A percentile compares a stretch with the other conserved stretches of the same genome.
These are phyloP conservation scores for Lumnitzera littorea DNA, from an alignment of 345 rosid species.

Conservation along the genomic window DNA sequence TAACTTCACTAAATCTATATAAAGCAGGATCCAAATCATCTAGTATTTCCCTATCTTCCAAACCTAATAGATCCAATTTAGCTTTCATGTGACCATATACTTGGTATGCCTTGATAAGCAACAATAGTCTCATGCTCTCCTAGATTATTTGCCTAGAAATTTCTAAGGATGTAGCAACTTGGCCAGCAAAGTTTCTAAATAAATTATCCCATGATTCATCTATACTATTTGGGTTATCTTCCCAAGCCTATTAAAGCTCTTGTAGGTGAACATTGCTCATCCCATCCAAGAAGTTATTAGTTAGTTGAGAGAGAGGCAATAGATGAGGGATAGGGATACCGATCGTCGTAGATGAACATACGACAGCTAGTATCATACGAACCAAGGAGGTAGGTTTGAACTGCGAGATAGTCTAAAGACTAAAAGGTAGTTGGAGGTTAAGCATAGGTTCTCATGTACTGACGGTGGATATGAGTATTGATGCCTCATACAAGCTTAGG, in stretches of 20 bases:
- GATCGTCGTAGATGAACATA: too few species aligned
- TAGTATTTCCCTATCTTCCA: constrained; percentile 12
- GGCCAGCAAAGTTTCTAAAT: constrained; percentile 20
- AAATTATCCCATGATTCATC: constrained; percentile 24
- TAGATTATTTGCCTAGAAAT: constrained; percentile 19
- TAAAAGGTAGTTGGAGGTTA: too few species aligned
- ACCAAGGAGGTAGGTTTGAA: too few species aligned
- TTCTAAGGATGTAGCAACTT: constrained; percentile 16
- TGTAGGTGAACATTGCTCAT: constrained; percentile 19
- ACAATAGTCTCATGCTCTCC: constrained; percentile 18
- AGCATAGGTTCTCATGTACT: too few species aligned
- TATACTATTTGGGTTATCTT: constrained; percentile 17
- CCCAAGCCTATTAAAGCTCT: constrained; percentile 23
- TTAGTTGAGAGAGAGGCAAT: constrained; percentile 16
- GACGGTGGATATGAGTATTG: too few species aligned
- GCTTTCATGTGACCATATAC: constrained; percentile 20
- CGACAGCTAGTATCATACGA: too few species aligned
- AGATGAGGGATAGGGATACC: constrained; percentile 20
- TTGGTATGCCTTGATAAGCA: constrained; percentile 19
- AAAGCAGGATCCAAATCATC: constrained; percentile 17
- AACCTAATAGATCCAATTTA: constrained; percentile 15
- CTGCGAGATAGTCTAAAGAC: too few species aligned
- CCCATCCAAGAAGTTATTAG: constrained; percentile 16
- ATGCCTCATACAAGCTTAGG: too few species aligned
- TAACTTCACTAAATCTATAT: constrained; percentile 17